Evolutionary conservation across 371 early-diverging fungal genomes (phyloP), one percentile per base, ranked within the genome.

Genomic region (Sporodiniella umbellata): DNA sequence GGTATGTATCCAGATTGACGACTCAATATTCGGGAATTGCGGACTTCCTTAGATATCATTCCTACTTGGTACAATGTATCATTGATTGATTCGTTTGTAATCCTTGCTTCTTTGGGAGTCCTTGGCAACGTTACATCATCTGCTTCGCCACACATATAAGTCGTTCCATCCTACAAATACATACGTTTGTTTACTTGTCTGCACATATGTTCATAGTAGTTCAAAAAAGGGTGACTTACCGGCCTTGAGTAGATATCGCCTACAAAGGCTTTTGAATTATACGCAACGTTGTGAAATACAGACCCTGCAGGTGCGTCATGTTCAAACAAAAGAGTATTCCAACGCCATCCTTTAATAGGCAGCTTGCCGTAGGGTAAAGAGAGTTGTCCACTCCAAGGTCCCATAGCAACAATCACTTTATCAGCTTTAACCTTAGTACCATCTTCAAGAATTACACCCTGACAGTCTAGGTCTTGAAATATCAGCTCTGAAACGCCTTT

Each of bases 1-100:
- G 88, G 88, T 39, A 88, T 53, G 48, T 80, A 88, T 42, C 87
- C 84, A 2, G 86, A 85, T 53, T 84, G 78, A 42, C 42, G 72
- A 49, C 40, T 66, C 23, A 38, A 52, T 42, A 45, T 19, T 33
- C 8, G 6, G 5, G 24, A 18, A 7, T 19, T 35, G 0, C 33
- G 11, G 11, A 65, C 19, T 15, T 55, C 56, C 1, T 68, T 50
- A 26, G 81, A 80, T n/a, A 84, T 56, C 2, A 61, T 64, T 43
- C 60, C 56, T 2, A 64, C 68, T 26, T 62, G 42, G 15, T 42
- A 40, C 31, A 52, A 45, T 18, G 76, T 47, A 8, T 17, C 38
- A 4, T 54, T 45, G 14, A 66, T 68, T 1, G 72, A 60, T 6
- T 40, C 44, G 0, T 28, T 8, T 47, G 71, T 50, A 35, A 79